Evolutionary conservation across 2,329 filamentous ascomycete genomes (phyloP).

Genomic region (Cladophialophora psammophila): DNA sequence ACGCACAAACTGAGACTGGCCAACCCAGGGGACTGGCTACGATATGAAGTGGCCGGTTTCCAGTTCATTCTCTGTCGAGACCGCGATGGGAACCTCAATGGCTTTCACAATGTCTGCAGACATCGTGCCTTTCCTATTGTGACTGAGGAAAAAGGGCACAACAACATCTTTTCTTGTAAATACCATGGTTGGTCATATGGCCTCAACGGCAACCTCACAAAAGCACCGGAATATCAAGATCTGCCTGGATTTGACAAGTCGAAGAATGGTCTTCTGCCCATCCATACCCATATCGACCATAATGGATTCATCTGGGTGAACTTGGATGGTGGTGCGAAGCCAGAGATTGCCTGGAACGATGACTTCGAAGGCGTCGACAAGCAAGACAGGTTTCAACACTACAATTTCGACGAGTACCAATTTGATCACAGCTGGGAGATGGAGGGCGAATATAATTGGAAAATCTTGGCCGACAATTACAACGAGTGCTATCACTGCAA

Average conservation of each 20-base stretch:
- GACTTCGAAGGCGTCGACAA: constrained; percentile 59
- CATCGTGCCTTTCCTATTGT: constrained; percentile 67
- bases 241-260: constrained; percentile 64
- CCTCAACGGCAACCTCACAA: constrained; percentile 64
- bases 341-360: constrained; percentile 59
- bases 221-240: constrained; percentile 66
- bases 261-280: constrained; percentile 61
- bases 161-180: constrained; percentile 62
- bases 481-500: constrained; percentile 64
- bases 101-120: constrained; percentile 69
- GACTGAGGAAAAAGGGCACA: constrained; percentile 37
- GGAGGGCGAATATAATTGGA: constrained; percentile 67
- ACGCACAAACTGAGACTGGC: constrained; percentile 55
- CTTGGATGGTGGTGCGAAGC: constrained; percentile 27
- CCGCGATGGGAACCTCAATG: constrained; percentile 61
- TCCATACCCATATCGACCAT: constrained; percentile 36
- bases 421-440: constrained; percentile 67
- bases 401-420: constrained; percentile 61
- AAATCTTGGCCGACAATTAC: constrained; percentile 68
- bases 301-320: constrained; percentile 39
- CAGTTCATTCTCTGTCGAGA: constrained; percentile 63
- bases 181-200: constrained; percentile 72
- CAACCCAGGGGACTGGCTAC: constrained; percentile 54
- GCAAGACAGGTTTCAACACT: constrained; percentile 55
- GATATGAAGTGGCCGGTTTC: constrained; percentile 54